Evolutionary conservation across 805 yeast species (phyloP).

Genomic region (Millerozyma acaciae): DNA sequence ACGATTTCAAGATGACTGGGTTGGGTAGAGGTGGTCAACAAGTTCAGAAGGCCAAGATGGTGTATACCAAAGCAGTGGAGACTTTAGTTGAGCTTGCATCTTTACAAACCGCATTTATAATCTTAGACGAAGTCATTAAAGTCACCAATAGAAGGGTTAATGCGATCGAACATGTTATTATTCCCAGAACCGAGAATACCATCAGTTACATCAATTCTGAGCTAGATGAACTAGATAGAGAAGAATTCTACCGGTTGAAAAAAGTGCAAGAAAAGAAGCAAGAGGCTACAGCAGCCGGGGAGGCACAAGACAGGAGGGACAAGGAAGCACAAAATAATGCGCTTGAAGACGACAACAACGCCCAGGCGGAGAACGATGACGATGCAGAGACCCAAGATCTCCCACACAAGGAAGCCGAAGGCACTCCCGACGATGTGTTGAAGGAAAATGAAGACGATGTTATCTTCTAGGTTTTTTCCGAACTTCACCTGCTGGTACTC

Average conservation of each 20-base stretch:
- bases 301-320: slow-evolving; percentile 48
- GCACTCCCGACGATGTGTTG: slow-evolving; percentile 21
- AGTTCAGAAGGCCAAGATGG: slow-evolving; percentile 88
- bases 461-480: slow-evolving; percentile 23
- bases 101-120: slow-evolving; percentile 92
- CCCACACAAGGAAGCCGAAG: slow-evolving; percentile 16
- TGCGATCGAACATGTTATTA: slow-evolving; percentile 97
- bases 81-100: slow-evolving; percentile 94
- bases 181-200: slow-evolving; percentile 96
- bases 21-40: slow-evolving; percentile 98
- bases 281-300: slow-evolving; percentile 64
- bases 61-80: slow-evolving; percentile 95
- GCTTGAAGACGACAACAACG: slow-evolving; percentile 14
- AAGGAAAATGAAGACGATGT: slow-evolving; percentile 46
- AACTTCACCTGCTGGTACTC: no score
- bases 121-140: slow-evolving; percentile 94
- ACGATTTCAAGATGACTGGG: slow-evolving; percentile 95
- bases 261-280: slow-evolving; percentile 95
- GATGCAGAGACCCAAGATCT: slow-evolving; percentile 27
- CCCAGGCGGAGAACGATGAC: slow-evolving; percentile 23
- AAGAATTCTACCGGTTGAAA: slow-evolving; percentile 93
- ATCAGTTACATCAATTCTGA: slow-evolving; percentile 89
- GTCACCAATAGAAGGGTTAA: slow-evolving; percentile 98
- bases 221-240: slow-evolving; percentile 96
- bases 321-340: slow-evolving; percentile 12